Evolutionary conservation across 345 rosid species (phyloP), one percentile per base, ranked within the genome.

Genomic region (Combretum micranthum): DNA sequence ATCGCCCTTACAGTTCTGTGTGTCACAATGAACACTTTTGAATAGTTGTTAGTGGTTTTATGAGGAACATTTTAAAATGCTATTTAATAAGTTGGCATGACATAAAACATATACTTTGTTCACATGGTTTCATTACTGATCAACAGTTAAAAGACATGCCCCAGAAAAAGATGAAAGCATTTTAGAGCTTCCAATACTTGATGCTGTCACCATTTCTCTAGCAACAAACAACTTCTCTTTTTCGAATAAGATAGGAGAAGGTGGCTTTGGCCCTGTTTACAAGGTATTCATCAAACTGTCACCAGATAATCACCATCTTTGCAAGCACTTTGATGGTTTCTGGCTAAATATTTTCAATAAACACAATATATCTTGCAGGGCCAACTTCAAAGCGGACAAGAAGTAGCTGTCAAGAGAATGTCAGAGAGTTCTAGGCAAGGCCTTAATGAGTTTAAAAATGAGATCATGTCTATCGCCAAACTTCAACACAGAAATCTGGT

Each of bases 401-500:
- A 59, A 44, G 47, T 66, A 6, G 70, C 60, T 10, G 70, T 59
- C 17, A 66, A 66, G 59, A 52, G 64, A 32, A 45, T 65, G 25
- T 58, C 59, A 17, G 22, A 48, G 52, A 32, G 19, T 18, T 59
- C 62, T 18, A 15, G 3, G 20, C 62, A 59, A 59, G 53, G 62
- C 17, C 15, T 16, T 19, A 48, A 32, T 13, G 62, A 59, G 51
- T 47, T 59, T 14, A 63, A 48, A 23, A 47, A 54, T 45, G 53
- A 47, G 44, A 52, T 45, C 22, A 17, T 47, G 14, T n/a, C 47
- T 2, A 46, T 63, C 14, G 4, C 69, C 1, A 65, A 57, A 54
- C 64, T 59, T 46, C 64, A 59, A 23, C 74, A 64, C 11, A 22
- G 66, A 50, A 70, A 70, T 55, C 62, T 64, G 15, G 74, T 64